These are phyloP conservation scores for Neurospora cerealis DNA, from an alignment of 495 filamentous ascomycete genomes.

Conservation along the genomic window DNA sequence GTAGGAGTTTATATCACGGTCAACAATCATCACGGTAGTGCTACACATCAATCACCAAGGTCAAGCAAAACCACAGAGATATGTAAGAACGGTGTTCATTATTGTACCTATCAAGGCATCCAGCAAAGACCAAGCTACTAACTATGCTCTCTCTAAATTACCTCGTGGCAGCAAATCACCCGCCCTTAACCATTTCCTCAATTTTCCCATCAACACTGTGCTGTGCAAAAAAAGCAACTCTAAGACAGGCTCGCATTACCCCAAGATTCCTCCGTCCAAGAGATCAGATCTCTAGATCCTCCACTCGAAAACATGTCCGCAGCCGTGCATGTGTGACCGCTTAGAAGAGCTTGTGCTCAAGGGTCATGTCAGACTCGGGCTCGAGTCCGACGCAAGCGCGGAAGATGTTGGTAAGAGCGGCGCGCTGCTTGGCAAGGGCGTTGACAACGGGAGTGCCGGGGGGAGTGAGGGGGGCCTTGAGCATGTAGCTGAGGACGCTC, in stretches of 20 bases:
- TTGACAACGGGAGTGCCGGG: slow-evolving; percentile 96
- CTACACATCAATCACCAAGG: neutral
- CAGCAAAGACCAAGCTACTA: neutral
- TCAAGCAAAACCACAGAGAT: neutral
- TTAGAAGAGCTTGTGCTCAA: slow-evolving; percentile 95
- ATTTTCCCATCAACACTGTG: neutral
- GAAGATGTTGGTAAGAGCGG: slow-evolving; percentile 95
- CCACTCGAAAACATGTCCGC: neutral
- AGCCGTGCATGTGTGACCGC: neutral
- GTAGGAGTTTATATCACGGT: neutral
- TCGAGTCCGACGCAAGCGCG: slow-evolving; percentile 94
- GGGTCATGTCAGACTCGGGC: slow-evolving; percentile 98
- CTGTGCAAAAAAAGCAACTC: neutral
- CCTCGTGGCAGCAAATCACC: neutral
- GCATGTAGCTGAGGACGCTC: slow-evolving; percentile 97
- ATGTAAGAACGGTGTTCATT: neutral
- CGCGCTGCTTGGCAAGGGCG: slow-evolving; percentile 90
- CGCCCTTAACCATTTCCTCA: neutral
- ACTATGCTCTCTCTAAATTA: neutral
- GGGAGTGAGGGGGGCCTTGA: slow-evolving; percentile 95
- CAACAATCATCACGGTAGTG: neutral
- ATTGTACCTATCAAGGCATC: neutral
- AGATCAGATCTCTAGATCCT: neutral
- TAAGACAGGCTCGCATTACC: neutral
- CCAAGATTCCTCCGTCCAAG: neutral